These are phyloP conservation scores for Xylariaceae sp. DNA, from an alignment of 2,329 filamentous ascomycete species.

Conservation along the genomic window DNA sequence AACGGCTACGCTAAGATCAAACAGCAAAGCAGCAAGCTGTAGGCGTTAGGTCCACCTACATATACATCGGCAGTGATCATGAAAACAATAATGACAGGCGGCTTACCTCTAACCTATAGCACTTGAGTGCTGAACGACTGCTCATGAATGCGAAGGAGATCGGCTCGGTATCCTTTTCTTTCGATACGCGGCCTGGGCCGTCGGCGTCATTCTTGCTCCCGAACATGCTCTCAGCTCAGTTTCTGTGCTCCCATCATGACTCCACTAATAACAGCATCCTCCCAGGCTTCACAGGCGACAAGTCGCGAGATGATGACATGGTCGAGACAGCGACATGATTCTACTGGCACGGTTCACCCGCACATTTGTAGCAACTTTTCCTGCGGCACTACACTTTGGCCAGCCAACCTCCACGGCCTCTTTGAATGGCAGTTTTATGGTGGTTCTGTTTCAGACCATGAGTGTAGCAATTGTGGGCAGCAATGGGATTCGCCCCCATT, in stretches of 20 bases:
- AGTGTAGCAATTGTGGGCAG: no score
- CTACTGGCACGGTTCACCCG: constrained; percentile 2
- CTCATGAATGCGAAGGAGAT: constrained; percentile 14
- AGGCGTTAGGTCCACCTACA: background rate
- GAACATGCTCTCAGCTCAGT: constrained; percentile 9
- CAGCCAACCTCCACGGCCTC: constrained; percentile 12
- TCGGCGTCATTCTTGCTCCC: constrained; percentile 9
- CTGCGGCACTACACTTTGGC: constrained; percentile 4
- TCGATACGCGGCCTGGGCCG: constrained; percentile 22
- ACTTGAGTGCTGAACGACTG: background rate
- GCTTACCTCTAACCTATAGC: background rate
- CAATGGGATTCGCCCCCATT: no score
- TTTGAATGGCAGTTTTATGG: background rate
- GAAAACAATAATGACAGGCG: constrained; percentile 21
- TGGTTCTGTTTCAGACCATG: no score
- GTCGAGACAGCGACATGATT: constrained; percentile 1
- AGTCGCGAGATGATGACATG: constrained; percentile 9
- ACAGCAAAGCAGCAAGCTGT: constrained; percentile 30
- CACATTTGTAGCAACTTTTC: constrained; percentile 4
- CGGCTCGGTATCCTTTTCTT: constrained; percentile 34
- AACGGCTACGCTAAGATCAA: constrained; percentile 36
- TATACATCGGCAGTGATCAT: background rate
- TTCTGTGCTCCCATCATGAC: constrained; percentile 5
- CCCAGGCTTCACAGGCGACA: constrained; percentile 10
- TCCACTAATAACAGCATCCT: constrained; percentile 7